Conservation (phyloP, 2,329 filamentous ascomycete species). For the Tolypocladium nubicola region DNA sequence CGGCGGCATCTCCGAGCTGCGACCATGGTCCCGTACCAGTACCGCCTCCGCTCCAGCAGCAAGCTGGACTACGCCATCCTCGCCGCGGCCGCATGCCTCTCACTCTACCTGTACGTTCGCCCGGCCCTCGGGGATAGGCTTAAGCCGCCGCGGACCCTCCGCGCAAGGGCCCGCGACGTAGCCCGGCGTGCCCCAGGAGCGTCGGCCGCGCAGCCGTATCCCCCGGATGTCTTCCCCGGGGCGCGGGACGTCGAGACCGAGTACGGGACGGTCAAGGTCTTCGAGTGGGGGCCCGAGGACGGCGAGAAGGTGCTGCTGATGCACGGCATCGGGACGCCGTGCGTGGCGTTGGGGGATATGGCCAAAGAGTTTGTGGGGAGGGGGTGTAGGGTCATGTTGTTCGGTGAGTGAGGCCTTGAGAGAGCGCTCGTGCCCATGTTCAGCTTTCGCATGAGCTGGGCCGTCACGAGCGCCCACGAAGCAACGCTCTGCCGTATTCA, state of each 20-base stretch:
- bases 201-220: constrained; percentile 42
- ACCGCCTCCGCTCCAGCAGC: background rate
- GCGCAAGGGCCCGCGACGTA: constrained; percentile 1
- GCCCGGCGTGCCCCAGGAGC: too few species aligned
- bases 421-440: background rate
- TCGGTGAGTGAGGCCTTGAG: constrained; percentile 36
- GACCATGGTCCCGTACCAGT: background rate
- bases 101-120: constrained; percentile 22
- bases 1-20: background rate
- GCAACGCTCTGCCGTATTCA: background rate
- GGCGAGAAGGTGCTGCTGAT: constrained; percentile 65
- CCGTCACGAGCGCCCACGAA: background rate
- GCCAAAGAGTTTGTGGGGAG: constrained; percentile 52
- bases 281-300: constrained; percentile 67
- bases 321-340: constrained; percentile 75
- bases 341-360: constrained; percentile 55
- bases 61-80: constrained; percentile 5
- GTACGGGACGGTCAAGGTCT: constrained; percentile 62
- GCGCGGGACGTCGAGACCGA: constrained; percentile 57
- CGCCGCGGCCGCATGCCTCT: constrained; percentile 18
- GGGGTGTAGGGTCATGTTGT: constrained; percentile 70
- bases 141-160: constrained; percentile 1
- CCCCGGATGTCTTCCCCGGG: constrained; percentile 59
- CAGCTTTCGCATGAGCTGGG: background rate
- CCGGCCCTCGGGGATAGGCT: constrained; percentile 10